Evolutionary conservation across 352 stramenopile genomes (phyloP), one percentile per base, ranked within the genome.

Genomic region (Phytophthora cryptogea): DNA sequence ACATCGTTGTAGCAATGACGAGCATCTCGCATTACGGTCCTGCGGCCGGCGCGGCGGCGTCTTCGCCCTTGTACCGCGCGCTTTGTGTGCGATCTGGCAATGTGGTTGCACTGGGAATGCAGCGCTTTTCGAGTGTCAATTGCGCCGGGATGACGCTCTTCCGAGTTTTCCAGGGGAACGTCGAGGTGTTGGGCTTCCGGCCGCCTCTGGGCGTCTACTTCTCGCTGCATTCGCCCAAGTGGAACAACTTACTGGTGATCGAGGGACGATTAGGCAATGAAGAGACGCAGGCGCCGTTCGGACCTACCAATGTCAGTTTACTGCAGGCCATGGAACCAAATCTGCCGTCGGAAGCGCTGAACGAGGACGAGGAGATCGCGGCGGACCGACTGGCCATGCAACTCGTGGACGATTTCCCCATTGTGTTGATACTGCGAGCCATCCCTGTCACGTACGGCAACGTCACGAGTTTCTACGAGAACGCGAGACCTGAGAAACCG

Each of bases 201-300:
- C 82, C 80, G n/a, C 68, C 78, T 23, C 54, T 82, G 14, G 84
- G 83, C 28, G 78, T 80, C 27, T 95, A 95, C 70, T 93, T 83
- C 63, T 76, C 86, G 20, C 60, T 95, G 33, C 79, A 89, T 55
- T 94, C 86, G 54, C 86, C 86, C 40, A 90, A 90, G 54, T 95
- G 86, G 86, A 90, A 67, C 57, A 89, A 74, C 32, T 35, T 94
- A 17, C 51, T 93, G 23, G 78, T 87, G 37, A 76, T 95, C 53
- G 31, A 80, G 63, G 26, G 76, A n/a, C 32, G 66, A 23, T 40
- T 64, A 23, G 68, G 46, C 14, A 73, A 66, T 42, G 55, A 54
- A 45, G 46, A 55, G 6, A 84, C 74, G 7, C 80, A 90, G 40
- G 82, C 82, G 7, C 66, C 73, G 2, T 94, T 90, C 41, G 54